Base-by-base conservation (phyloP, 108 stramenopile species). In the Seminavis robusta region DNA sequence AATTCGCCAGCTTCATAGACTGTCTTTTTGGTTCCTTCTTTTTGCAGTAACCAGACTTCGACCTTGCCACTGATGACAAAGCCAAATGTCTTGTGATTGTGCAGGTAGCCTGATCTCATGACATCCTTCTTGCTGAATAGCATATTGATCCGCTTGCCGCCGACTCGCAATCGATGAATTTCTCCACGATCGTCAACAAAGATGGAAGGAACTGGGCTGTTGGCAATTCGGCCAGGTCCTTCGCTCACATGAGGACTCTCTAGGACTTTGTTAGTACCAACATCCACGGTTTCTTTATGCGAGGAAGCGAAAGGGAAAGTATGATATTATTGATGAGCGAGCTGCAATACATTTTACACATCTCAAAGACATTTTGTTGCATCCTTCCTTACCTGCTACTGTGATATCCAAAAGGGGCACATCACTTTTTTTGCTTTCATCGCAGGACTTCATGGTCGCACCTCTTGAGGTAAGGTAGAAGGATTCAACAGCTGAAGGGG, bases 141-240 rank as follows among this genome's bases (percentile, higher is more conserved):
- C 15, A 83, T 46, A 40, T 83, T 83, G 41, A 83, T 76, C 17
- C 81, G 66, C 32, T 63, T 33, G 24, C 51, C 38, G 32, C 71
- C 66, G 6, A 76, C 69, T 15, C 53, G 47, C 9, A 76, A 33
- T 8, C 75, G 71, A 60, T 77, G 72, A 49, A 79, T 83, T 33
- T 71, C 67, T 15, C 81, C 81, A 30, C 81, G 56, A 30, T 69
- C 74, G 42, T 83, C 81, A n/a, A 57, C 60, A 39, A 61, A 75
- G 15, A 75, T 46, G 24, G 56, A 59, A 4, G 74, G 74, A 26
- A 75, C 67, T 4, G 74, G 74, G 1, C 48, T 45, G 17, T 65
- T 65, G 24, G 67, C 67, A 24, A 75, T 65, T 13, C 63, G 37
- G 21, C 67, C 74, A 11, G 74, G 74, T n/a, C 72, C 72, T 43